Conservation (phyloP, 1,284 basidiomycete species). For the Ceratobasidium sp. region DNA sequence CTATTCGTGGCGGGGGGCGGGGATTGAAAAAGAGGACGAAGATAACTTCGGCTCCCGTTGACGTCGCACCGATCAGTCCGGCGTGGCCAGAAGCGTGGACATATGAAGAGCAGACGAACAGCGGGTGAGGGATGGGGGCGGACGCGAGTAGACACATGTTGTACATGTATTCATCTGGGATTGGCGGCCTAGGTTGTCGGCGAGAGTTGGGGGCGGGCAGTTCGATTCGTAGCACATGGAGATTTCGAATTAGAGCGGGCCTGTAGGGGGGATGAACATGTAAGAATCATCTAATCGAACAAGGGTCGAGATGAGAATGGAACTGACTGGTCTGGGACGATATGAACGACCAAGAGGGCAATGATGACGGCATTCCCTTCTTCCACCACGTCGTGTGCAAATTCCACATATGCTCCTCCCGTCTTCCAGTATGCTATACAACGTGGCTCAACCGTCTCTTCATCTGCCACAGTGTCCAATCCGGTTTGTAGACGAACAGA, state of each 20-base stretch:
- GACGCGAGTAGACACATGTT: slow-evolving; percentile 27
- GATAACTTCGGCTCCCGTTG: slow-evolving; percentile 26
- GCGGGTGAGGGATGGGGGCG: slow-evolving; percentile 25
- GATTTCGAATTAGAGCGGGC: slow-evolving; percentile 16
- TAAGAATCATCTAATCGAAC: slow-evolving; percentile 30
- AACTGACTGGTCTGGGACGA: slow-evolving; percentile 36
- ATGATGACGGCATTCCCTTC: slow-evolving; percentile 34
- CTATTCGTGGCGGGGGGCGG: slow-evolving; percentile 25
- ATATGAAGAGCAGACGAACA: slow-evolving; percentile 38
- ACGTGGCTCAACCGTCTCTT: slow-evolving; percentile 31
- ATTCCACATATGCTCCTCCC: slow-evolving; percentile 37
- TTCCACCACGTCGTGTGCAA: slow-evolving; percentile 38
- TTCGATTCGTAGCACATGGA: slow-evolving; percentile 38
- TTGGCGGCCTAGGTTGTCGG: slow-evolving; percentile 12
- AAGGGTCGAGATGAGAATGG: slow-evolving; percentile 1
- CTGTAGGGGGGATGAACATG: not conserved
- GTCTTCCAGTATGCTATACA: slow-evolving; percentile 40
- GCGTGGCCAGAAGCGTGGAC: slow-evolving; percentile 36
- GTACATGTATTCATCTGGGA: slow-evolving; percentile 37
- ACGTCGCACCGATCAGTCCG: slow-evolving; percentile 25
- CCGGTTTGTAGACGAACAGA: slow-evolving; percentile 37
- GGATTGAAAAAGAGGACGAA: slow-evolving; percentile 39
- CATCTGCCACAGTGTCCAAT: slow-evolving; percentile 17
- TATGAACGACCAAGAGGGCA: slow-evolving; percentile 19
- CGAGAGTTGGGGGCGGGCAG: slow-evolving; percentile 27